These are phyloP conservation scores for Torulaspora quercuum DNA, from an alignment of 805 yeast genomes.

Conservation along the genomic window DNA sequence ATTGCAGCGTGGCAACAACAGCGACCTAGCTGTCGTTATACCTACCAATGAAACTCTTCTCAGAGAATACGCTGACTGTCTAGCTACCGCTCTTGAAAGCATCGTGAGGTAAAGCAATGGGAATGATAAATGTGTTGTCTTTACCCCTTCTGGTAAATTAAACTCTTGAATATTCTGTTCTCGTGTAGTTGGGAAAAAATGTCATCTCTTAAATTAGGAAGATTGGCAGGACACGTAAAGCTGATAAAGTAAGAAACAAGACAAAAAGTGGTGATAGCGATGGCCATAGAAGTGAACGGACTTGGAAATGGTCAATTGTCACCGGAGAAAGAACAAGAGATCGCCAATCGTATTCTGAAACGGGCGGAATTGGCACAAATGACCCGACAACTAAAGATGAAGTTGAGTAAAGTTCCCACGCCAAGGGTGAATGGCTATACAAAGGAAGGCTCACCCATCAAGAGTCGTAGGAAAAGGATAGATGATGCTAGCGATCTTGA, in stretches of 20 bases:
- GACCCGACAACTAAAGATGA: conserved; percentile 36
- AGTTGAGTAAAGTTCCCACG: conserved; percentile 31
- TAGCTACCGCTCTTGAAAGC: conserved; percentile 4
- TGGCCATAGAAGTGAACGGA: conserved; percentile 4
- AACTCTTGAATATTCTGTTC: not conserved
- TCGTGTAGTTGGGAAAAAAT: conserved; percentile 2
- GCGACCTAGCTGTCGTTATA: not conserved
- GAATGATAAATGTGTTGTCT: not conserved
- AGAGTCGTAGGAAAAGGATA: conserved; percentile 13
- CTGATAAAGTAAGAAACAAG: conserved; percentile 1
- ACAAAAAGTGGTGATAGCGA: conserved; percentile 2
- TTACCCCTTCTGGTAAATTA: conserved; percentile 10
- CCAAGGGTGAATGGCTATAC: conserved; percentile 9
- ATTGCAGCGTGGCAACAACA: not conserved
- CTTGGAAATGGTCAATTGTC: conserved; percentile 15
- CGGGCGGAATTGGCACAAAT: conserved; percentile 38
- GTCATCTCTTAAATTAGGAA: conserved; percentile 8
- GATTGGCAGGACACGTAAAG: conserved; percentile 11
- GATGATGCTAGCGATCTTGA: conserved; percentile 9
- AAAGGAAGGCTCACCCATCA: conserved; percentile 7
- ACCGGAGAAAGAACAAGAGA: conserved; percentile 34
- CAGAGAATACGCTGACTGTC: not conserved
- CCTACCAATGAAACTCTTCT: conserved; percentile 1
- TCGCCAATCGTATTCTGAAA: conserved; percentile 33
- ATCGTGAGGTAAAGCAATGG: not conserved